A percentile compares a stretch with the other conserved stretches of the same genome.
Conservation (phyloP, 1,139 yeast genomes). For the Yarrowia galli region DNA sequence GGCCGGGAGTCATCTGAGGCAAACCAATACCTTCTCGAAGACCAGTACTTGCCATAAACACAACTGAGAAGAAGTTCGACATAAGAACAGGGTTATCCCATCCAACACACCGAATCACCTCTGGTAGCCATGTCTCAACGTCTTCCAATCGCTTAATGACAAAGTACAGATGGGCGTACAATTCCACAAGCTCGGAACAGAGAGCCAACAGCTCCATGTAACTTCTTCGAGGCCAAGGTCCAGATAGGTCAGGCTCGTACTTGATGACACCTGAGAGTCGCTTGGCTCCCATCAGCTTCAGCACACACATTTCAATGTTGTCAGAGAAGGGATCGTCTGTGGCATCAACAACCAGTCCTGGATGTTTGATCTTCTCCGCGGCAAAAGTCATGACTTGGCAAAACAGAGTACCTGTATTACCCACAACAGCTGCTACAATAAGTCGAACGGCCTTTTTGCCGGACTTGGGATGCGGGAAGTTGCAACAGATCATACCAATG, state of each 20-base stretch:
- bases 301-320: conserved; percentile 40
- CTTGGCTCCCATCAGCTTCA: conserved; percentile 25
- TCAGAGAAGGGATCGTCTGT: conserved; percentile 44
- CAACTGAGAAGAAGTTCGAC: conserved; percentile 25
- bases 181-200: conserved; percentile 20
- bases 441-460: conserved; percentile 46
- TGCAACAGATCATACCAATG: conserved; percentile 48
- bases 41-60: conserved; percentile 18
- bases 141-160: conserved; percentile 35
- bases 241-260: conserved; percentile 27
- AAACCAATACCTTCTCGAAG: conserved; percentile 17
- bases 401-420: conserved; percentile 46
- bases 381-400: conserved; percentile 47
- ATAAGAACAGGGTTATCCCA: conserved; percentile 26
- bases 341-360: conserved; percentile 42
- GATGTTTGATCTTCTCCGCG: conserved; percentile 44
- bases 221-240: conserved; percentile 27
- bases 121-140: conserved; percentile 28
- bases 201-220: conserved; percentile 22
- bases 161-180: conserved; percentile 28
- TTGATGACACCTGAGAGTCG: conserved; percentile 7
- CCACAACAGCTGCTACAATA: conserved; percentile 44
- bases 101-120: conserved; percentile 18
- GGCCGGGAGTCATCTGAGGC: conserved; percentile 26
- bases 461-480: conserved; percentile 49